These are phyloP conservation scores for Scheffersomyces parashehatae DNA, from an alignment of 1,139 yeast genomes.

Conservation along the genomic window DNA sequence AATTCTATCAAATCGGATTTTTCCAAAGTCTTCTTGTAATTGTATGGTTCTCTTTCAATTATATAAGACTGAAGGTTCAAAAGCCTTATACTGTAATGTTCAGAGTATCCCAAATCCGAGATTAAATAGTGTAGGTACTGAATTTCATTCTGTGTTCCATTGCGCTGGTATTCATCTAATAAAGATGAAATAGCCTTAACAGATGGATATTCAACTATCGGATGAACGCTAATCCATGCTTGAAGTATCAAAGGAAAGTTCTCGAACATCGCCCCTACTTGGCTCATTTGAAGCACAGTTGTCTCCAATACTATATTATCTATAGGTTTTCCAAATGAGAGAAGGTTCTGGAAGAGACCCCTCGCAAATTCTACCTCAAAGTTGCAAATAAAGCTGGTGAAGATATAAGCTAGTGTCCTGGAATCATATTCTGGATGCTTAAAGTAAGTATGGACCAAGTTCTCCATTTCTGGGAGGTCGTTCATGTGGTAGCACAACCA, in stretches of 20 bases:
- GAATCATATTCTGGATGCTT: conserved; percentile 19
- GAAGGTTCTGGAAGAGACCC: conserved; percentile 20
- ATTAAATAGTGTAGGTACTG: conserved; percentile 22
- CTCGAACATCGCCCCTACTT: conserved; percentile 35
- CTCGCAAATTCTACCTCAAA: conserved; percentile 37
- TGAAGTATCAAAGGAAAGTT: conserved; percentile 25
- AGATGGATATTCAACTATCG: conserved; percentile 22
- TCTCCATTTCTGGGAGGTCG: conserved; percentile 23
- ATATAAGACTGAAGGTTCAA: conserved; percentile 28
- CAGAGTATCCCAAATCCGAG: conserved; percentile 18
- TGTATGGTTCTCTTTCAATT: conserved; percentile 24
- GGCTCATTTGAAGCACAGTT: conserved; percentile 25
- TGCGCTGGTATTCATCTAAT: conserved; percentile 30
- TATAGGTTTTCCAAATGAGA: conserved; percentile 19
- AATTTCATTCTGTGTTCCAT: conserved; percentile 31
- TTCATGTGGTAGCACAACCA: conserved; percentile 38
- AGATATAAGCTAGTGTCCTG: conserved; percentile 28
- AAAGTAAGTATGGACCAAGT: conserved; percentile 20
- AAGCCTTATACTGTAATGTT: conserved; percentile 25
- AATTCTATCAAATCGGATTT: conserved; percentile 26
- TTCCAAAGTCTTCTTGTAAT: conserved; percentile 24
- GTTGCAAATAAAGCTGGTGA: conserved; percentile 31
- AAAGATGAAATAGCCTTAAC: conserved; percentile 29
- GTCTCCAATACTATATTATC: conserved; percentile 29
- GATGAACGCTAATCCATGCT: conserved; percentile 29